A percentile compares a stretch with the other conserved stretches of the same genome.
phyloP scores from a whole-genome alignment of 176 grass and related monocot genomes.

The Pontederia paniculata region DNA sequence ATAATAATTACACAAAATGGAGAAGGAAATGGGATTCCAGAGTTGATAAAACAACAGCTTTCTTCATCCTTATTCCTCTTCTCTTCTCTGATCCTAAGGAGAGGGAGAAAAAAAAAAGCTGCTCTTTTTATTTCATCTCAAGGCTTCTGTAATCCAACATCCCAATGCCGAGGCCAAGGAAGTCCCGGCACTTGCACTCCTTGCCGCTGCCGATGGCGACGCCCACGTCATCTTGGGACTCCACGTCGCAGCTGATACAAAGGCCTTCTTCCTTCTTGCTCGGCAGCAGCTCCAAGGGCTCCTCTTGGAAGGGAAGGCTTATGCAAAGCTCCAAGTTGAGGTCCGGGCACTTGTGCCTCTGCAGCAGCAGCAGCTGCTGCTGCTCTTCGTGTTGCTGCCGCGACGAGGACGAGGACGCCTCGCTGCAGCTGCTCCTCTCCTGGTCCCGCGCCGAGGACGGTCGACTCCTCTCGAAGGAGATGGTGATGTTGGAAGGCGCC shows the following conservation, averaged over 20 bases:
- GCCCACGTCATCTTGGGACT: background rate
- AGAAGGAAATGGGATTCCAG: no score
- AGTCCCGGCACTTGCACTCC: slow-evolving; percentile 1
- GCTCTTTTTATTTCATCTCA: background rate
- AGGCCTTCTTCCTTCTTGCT: background rate
- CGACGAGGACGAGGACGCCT: background rate
- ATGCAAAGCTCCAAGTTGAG: slow-evolving; percentile 91
- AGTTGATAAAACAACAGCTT: background rate
- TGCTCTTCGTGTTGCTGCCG: slow-evolving; percentile 12
- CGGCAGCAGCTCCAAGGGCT: background rate
- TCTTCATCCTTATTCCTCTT: no score
- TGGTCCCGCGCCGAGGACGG: slow-evolving; percentile 5
- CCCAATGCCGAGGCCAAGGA: background rate
- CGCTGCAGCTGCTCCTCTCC: slow-evolving; percentile 14
- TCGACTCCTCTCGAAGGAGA: no score
- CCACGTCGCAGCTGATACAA: background rate
- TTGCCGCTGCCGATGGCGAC: no score
- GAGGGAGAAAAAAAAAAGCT: no score
- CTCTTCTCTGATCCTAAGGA: no score
- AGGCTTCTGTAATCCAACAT: slow-evolving; percentile 1
- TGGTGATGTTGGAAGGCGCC: slow-evolving; percentile 1
- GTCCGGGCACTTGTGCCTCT: slow-evolving; percentile 64
- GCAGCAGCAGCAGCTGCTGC: slow-evolving; percentile 22
- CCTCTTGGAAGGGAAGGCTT: slow-evolving; percentile 37
- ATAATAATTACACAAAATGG: no score